phyloP scores from a whole-genome alignment of 768 basidiomycete species.

The Mycena albidolilacea region DNA sequence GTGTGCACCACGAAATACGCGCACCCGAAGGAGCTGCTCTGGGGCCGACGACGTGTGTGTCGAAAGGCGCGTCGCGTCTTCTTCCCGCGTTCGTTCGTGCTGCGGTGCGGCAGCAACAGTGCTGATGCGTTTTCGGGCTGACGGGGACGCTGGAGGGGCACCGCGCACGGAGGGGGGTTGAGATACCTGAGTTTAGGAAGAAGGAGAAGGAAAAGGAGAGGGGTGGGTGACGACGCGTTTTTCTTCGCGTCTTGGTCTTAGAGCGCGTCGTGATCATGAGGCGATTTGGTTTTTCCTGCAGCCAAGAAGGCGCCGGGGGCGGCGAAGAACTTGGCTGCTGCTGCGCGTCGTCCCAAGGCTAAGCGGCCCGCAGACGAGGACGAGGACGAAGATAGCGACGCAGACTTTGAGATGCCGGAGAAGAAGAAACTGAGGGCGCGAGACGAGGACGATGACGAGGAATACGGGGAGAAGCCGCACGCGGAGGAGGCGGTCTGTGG shows the following conservation, averaged over 20 bases:
- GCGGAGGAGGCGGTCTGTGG: neutral
- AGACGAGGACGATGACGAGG: neutral
- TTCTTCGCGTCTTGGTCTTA: neutral
- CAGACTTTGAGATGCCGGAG: slow-evolving; percentile 6
- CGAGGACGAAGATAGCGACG: slow-evolving; percentile 15
- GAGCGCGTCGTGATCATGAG: too few species aligned
- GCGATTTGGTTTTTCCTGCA: neutral
- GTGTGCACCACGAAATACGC: slow-evolving; percentile 27
- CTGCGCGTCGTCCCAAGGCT: neutral
- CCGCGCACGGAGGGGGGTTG: slow-evolving; percentile 15
- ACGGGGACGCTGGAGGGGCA: slow-evolving; percentile 27
- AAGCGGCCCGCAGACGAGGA: slow-evolving; percentile 1
- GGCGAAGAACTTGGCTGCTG: slow-evolving; percentile 7
- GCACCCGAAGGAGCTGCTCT: slow-evolving; percentile 28
- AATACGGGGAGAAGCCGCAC: neutral
- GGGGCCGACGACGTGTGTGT: slow-evolving; percentile 33
- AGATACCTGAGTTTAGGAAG: slow-evolving; percentile 31
- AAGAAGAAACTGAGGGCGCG: neutral
- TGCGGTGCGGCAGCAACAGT: slow-evolving; percentile 9
- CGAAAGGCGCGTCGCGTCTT: slow-evolving; percentile 10
- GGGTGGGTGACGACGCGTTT: too few species aligned
- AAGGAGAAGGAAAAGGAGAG: slow-evolving; percentile 19
- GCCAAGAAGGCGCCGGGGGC: slow-evolving; percentile 16
- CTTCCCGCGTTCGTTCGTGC: neutral
- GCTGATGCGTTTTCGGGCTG: slow-evolving; percentile 27